Evolutionary conservation across 768 basidiomycete species (phyloP).

Genomic region (Hygrocybe punicea): DNA sequence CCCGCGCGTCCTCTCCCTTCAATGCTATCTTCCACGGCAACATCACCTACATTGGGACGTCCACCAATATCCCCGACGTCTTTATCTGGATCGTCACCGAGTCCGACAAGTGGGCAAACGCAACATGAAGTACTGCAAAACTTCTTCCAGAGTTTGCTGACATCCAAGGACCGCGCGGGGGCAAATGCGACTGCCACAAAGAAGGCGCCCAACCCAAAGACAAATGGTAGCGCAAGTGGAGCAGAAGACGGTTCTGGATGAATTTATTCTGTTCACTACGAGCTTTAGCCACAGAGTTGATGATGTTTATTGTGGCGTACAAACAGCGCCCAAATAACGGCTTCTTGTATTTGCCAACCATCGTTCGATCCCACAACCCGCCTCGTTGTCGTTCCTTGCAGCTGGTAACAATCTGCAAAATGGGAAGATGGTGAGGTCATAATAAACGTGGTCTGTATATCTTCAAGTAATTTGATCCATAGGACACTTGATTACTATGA

Average conservation of each 20-base stretch:
- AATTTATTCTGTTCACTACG: background rate
- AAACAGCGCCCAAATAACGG: constrained; percentile 5
- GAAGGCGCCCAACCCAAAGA: constrained; percentile 27
- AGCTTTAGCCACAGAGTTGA: constrained; percentile 8
- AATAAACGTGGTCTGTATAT: constrained; percentile 5
- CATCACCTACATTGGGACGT: constrained; percentile 31
- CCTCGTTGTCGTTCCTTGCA: constrained; percentile 20
- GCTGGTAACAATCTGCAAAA: constrained; percentile 30
- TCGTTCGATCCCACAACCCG: background rate
- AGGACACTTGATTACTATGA: constrained; percentile 75
- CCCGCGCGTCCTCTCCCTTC: constrained; percentile 35
- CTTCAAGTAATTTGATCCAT: constrained; percentile 1
- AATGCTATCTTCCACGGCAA: constrained; percentile 40
- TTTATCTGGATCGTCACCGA: constrained; percentile 34
- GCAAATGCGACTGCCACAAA: constrained; percentile 20
- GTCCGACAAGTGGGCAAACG: constrained; percentile 52
- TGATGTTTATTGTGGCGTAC: constrained; percentile 5
- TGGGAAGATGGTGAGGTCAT: constrained; percentile 67
- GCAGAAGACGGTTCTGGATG: constrained; percentile 33
- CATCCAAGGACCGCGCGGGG: constrained; percentile 56
- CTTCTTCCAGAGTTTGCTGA: constrained; percentile 82
- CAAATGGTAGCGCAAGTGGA: constrained; percentile 24
- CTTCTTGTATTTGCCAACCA: constrained; percentile 6
- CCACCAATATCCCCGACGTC: constrained; percentile 41
- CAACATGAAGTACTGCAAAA: constrained; percentile 83